A percentile compares a stretch with the other conserved stretches of the same genome.
These are phyloP conservation scores for Rhododendron ferrugineum DNA, from an alignment of 148 eudicot genomes.

Conservation along the genomic window DNA sequence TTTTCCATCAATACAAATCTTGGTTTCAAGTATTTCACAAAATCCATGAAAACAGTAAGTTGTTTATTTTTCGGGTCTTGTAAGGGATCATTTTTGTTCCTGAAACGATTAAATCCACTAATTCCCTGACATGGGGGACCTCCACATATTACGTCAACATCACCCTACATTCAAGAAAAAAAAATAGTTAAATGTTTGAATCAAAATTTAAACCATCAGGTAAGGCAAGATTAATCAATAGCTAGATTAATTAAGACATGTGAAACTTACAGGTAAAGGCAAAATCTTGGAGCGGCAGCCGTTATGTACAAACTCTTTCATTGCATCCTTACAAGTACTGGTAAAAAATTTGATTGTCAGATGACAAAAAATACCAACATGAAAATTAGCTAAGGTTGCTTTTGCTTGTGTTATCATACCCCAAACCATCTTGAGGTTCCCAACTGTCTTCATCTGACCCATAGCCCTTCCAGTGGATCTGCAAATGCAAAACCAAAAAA, in stretches of 20 bases:
- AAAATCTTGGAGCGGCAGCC: constrained; percentile 43
- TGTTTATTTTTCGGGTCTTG: constrained; percentile 52
- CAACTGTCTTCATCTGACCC: constrained; percentile 63
- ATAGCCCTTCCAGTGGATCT: constrained; percentile 87
- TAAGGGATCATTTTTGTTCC: constrained; percentile 47
- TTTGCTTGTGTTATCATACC: constrained; percentile 32
- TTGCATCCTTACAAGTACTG: constrained; percentile 46
- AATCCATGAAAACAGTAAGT: constrained; percentile 59
- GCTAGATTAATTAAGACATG: not conserved
- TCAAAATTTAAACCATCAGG: not conserved
- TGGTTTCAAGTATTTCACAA: constrained; percentile 56
- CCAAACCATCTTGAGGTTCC: constrained; percentile 71
- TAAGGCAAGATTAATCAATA: not conserved
- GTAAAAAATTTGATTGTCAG: not conserved
- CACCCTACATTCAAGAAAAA: constrained; percentile 38
- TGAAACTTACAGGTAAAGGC: constrained; percentile 63
- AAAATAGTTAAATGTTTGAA: not conserved
- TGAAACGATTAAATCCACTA: constrained; percentile 74
- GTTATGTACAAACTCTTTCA: constrained; percentile 49
- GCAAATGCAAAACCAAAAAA: not conserved
- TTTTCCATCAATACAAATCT: constrained; percentile 69
- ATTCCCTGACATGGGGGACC: constrained; percentile 95
- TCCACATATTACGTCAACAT: constrained; percentile 70
- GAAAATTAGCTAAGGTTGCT: not conserved
- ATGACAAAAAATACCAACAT: not conserved